Percentiles rank a stretch among this genome's conserved stretches.
These are phyloP conservation scores for Puccinia coronata DNA, from an alignment of 1,284 basidiomycete genomes.

Conservation along the genomic window DNA sequence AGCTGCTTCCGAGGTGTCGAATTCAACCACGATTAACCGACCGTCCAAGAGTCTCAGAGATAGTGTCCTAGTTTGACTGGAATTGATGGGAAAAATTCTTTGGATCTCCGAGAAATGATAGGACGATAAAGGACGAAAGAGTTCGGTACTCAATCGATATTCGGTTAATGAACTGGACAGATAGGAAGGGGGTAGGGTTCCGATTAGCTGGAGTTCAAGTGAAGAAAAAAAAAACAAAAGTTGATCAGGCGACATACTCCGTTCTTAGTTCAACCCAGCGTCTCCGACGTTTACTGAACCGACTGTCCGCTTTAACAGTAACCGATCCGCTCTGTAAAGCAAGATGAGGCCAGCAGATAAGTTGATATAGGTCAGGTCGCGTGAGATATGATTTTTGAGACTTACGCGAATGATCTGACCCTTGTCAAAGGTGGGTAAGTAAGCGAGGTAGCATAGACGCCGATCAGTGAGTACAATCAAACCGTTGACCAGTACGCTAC, in stretches of 20 bases:
- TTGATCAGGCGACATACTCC: conserved; percentile 35
- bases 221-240: not conserved
- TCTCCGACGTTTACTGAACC: conserved; percentile 36
- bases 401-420: conserved; percentile 41
- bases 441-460: conserved; percentile 55
- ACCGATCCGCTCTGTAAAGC: conserved; percentile 40
- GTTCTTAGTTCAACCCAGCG: conserved; percentile 47
- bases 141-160: conserved; percentile 54
- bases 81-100: conserved; percentile 53
- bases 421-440: conserved; percentile 51
- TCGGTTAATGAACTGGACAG: conserved; percentile 51
- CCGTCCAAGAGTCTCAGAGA: conserved; percentile 51
- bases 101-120: conserved; percentile 53
- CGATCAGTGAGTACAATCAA: conserved; percentile 54
- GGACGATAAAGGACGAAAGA: conserved; percentile 55
- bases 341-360: not conserved
- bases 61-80: conserved; percentile 52
- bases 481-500: conserved; percentile 56
- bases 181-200: not conserved
- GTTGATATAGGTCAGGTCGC: not conserved
- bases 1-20: conserved; percentile 55
- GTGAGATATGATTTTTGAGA: not conserved
- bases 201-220: not conserved
- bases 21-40: conserved; percentile 53
- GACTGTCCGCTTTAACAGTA: conserved; percentile 27